Evolutionary conservation across 805 yeast species (phyloP).

Genomic region (Hagleromyces aurorensis): DNA sequence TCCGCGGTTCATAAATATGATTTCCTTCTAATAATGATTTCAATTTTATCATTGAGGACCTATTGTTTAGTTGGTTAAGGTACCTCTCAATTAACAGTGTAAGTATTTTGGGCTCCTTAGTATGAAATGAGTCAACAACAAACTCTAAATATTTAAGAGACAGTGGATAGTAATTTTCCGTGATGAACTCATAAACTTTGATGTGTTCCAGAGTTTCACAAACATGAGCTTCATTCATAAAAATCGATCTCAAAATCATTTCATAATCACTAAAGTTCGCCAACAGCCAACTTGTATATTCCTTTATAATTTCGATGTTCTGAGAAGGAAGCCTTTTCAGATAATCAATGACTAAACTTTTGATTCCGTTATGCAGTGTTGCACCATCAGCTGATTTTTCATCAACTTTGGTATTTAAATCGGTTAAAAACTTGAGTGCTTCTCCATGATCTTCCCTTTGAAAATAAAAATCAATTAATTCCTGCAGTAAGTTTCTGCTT

Average conservation of each 20-base stretch:
- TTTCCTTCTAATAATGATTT: slow-evolving; percentile 31
- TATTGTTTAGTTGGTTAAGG: slow-evolving; percentile 24
- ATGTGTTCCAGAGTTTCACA: slow-evolving; percentile 49
- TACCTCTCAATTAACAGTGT: slow-evolving; percentile 41
- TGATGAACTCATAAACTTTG: slow-evolving; percentile 47
- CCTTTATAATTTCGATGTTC: slow-evolving; percentile 46
- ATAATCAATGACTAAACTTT: slow-evolving; percentile 37
- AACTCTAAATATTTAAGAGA: slow-evolving; percentile 46
- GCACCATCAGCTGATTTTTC: slow-evolving; percentile 7
- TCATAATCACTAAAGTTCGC: slow-evolving; percentile 29
- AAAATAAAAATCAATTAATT: slow-evolving; percentile 69
- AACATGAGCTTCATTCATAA: slow-evolving; percentile 56
- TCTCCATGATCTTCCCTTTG: slow-evolving; percentile 54
- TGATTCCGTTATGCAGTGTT: slow-evolving; percentile 11
- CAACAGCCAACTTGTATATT: slow-evolving; percentile 43
- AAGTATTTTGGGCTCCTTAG: slow-evolving; percentile 33
- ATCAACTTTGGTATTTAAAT: slow-evolving; percentile 20
- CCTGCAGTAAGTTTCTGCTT: slow-evolving; percentile 45
- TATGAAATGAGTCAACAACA: slow-evolving; percentile 34
- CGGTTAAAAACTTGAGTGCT: slow-evolving; percentile 56
- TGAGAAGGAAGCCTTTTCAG: slow-evolving; percentile 46
- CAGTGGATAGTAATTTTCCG: slow-evolving; percentile 22
- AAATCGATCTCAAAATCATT: slow-evolving; percentile 40
- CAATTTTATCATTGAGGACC: slow-evolving; percentile 26
- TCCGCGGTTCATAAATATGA: slow-evolving; percentile 34